These are phyloP conservation scores for Macrocybe gigantea DNA, from an alignment of 768 basidiomycete genomes.

Conservation along the genomic window DNA sequence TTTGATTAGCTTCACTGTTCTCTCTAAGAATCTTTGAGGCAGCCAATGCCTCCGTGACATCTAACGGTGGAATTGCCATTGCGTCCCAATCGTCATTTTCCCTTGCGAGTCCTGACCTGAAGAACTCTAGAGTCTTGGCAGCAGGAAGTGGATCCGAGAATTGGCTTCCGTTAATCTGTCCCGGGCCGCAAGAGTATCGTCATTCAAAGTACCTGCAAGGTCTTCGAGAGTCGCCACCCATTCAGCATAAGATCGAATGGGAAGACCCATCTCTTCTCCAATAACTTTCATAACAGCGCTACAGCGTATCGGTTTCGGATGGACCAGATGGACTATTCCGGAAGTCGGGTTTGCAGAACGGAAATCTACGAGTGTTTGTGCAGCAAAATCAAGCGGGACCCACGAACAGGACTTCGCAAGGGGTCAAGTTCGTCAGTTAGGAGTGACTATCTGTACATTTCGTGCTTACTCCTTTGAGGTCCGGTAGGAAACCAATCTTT, in stretches of 20 bases:
- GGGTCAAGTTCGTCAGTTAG: not conserved
- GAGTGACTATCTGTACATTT: not conserved
- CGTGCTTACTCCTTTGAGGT: slow-evolving; percentile 19
- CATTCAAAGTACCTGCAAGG: not conserved
- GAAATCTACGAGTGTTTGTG: slow-evolving; percentile 13
- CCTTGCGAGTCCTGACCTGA: slow-evolving; percentile 1
- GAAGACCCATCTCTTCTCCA: slow-evolving; percentile 8
- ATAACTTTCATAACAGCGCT: slow-evolving; percentile 7
- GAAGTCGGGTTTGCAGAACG: slow-evolving; percentile 1
- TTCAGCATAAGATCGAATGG: slow-evolving; percentile 13
- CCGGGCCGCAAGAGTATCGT: too few relatives aligned
- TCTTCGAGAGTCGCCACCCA: slow-evolving; percentile 14
- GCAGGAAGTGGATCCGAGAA: slow-evolving; percentile 6
- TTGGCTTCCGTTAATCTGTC: too few relatives aligned
- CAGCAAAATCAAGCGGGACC: slow-evolving; percentile 18
- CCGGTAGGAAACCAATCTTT: slow-evolving; percentile 21
- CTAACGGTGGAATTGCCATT: slow-evolving; percentile 9
- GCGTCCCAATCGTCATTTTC: slow-evolving; percentile 3
- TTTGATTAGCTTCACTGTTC: not conserved
- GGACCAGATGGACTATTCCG: slow-evolving; percentile 10
- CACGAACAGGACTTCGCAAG: slow-evolving; percentile 11
- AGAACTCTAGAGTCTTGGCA: slow-evolving; percentile 10
- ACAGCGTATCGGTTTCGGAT: slow-evolving; percentile 13
- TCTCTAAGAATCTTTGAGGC: slow-evolving; percentile 3
- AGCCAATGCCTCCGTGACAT: slow-evolving; percentile 2